A percentile compares a stretch with the other conserved stretches of the same genome.
phyloP scores from a whole-genome alignment of 352 stramenopile genomes.

The Globisporangium alternatum region DNA sequence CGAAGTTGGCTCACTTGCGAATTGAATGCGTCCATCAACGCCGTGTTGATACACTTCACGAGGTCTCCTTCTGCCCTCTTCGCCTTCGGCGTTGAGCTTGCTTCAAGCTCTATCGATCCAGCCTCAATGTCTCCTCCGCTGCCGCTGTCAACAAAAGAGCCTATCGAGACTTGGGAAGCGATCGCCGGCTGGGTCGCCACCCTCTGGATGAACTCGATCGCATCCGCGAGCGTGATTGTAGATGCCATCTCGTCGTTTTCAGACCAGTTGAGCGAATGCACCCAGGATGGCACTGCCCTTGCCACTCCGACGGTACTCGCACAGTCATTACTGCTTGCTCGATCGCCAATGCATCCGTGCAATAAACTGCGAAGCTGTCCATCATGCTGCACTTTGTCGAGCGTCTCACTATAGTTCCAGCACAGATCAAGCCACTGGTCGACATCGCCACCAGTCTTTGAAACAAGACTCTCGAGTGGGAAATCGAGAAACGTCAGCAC shows the following conservation, averaged over 20 bases:
- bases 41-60: neutral
- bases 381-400: conserved; percentile 6
- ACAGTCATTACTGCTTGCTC: neutral
- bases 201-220: neutral
- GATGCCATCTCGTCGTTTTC: neutral
- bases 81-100: no score
- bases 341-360: neutral
- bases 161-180: neutral
- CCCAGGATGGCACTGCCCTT: neutral
- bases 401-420: conserved; percentile 11
- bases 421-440: conserved; percentile 15
- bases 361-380: conserved; percentile 8
- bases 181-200: neutral
- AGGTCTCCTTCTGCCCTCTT: neutral
- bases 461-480: conserved; percentile 1
- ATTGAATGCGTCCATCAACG: neutral
- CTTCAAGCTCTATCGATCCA: no score
- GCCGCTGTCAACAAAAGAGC: neutral
- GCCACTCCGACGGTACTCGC: neutral
- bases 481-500: conserved; percentile 10
- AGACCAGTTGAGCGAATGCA: neutral
- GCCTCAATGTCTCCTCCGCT: neutral
- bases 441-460: neutral
- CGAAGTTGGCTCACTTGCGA: neutral
- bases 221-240: neutral